Percentiles rank a stretch among this genome's conserved stretches.
Evolutionary conservation across 2,329 filamentous ascomycete genomes (phyloP).

Genomic region (Fusarium ramigenum): DNA sequence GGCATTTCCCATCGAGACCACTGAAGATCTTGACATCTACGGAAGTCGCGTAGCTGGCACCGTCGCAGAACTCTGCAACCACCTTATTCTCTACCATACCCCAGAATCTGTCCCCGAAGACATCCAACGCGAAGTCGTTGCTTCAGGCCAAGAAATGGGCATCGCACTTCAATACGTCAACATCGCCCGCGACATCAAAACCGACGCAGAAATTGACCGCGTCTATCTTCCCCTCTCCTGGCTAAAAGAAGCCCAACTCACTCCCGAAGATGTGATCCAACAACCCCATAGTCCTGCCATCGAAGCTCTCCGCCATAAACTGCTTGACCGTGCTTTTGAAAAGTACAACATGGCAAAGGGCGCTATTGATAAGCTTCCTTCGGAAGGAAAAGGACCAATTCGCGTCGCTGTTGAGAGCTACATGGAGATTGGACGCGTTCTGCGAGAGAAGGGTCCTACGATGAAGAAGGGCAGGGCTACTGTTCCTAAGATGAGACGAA

Average conservation of each 20-base stretch:
- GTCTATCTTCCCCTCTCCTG: constrained; percentile 75
- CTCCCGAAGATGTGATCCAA: constrained; percentile 62
- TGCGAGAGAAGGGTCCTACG: constrained; percentile 54
- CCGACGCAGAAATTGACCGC: constrained; percentile 71
- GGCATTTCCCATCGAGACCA: constrained; percentile 65
- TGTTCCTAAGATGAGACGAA: constrained; percentile 56
- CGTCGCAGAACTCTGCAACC: constrained; percentile 73
- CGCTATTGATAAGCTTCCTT: constrained; percentile 70
- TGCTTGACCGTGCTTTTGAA: constrained; percentile 69
- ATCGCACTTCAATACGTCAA: constrained; percentile 81
- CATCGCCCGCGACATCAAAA: constrained; percentile 76
- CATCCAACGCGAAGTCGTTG: constrained; percentile 51
- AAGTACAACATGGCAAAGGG: constrained; percentile 64
- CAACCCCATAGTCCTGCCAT: constrained; percentile 51
- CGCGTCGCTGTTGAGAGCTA: constrained; percentile 78
- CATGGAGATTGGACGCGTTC: constrained; percentile 77
- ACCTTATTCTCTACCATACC: constrained; percentile 71
- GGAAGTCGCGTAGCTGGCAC: constrained; percentile 76
- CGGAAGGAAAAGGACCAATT: constrained; percentile 69
- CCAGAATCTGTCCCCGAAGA: constrained; percentile 23
- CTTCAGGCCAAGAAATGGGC: constrained; percentile 72
- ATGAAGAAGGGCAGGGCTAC: constrained; percentile 55
- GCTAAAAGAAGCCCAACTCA: constrained; percentile 67
- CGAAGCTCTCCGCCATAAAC: constrained; percentile 58
- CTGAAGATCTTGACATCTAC: constrained; percentile 69